These are phyloP conservation scores for Omphalotus olearius DNA, from an alignment of 1,284 basidiomycete genomes.

Conservation along the genomic window DNA sequence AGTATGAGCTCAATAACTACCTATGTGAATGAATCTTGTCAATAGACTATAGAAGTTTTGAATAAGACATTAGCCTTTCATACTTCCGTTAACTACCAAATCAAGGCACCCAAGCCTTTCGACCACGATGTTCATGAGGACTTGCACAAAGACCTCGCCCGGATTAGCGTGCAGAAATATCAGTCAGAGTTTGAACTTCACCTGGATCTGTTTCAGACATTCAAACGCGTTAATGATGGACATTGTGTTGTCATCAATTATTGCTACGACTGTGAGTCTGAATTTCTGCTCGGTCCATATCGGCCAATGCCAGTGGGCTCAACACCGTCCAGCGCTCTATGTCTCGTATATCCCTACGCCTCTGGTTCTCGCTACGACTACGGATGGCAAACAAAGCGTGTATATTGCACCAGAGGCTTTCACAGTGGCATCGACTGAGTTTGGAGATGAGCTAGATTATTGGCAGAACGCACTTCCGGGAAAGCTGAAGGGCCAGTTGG, in stretches of 20 bases:
- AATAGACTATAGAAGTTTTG: conserved; percentile 49
- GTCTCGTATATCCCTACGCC: conserved; percentile 52
- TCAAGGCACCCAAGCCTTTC: conserved; percentile 49
- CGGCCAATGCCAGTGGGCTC: conserved; percentile 1
- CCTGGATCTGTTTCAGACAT: conserved; percentile 45
- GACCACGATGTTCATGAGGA: conserved; percentile 54
- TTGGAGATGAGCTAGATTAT: conserved; percentile 46
- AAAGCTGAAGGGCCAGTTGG: conserved; percentile 42
- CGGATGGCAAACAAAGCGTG: conserved; percentile 40
- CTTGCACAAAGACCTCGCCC: conserved; percentile 43
- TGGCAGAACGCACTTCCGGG: conserved; percentile 54
- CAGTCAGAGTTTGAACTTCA: conserved; percentile 50
- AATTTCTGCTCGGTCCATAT: not conserved
- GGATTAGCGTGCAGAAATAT: conserved; percentile 41
- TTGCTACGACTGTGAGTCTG: conserved; percentile 48
- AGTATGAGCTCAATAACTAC: not conserved
- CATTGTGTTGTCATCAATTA: conserved; percentile 53
- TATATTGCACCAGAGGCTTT: conserved; percentile 59
- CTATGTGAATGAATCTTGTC: conserved; percentile 1
- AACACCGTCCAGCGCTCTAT: conserved; percentile 34
- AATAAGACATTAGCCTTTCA: conserved; percentile 59
- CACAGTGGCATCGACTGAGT: conserved; percentile 46
- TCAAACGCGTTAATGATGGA: conserved; percentile 55
- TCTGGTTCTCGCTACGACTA: conserved; percentile 45
- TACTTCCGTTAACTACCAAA: conserved; percentile 55